Conservation (phyloP, 129 eudicot genomes). For the Flaveria sonorensis region DNA sequence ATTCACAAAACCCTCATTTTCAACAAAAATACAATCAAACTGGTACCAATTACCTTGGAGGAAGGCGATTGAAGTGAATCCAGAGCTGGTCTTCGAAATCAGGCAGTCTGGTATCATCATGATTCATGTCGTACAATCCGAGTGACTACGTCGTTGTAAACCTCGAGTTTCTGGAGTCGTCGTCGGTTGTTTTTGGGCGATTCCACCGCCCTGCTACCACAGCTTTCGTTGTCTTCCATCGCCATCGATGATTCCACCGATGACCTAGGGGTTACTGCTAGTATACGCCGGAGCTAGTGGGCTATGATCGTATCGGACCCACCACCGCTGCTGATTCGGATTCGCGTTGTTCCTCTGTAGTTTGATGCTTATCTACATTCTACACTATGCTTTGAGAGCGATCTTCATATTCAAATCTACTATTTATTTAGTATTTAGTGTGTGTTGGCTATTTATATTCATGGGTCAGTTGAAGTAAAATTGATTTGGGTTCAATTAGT, state of each 20-base stretch:
- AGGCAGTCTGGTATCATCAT: slow-evolving; percentile 41
- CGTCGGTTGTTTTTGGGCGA: slow-evolving; percentile 46
- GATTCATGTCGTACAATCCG: slow-evolving; percentile 61
- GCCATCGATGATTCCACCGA: slow-evolving; percentile 39
- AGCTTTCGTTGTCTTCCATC: slow-evolving; percentile 69
- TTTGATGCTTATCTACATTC: slow-evolving; percentile 35
- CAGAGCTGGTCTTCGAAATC: slow-evolving; percentile 73
- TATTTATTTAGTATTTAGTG: too few relatives aligned
- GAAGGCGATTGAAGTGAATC: slow-evolving; percentile 79
- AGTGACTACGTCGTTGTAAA: slow-evolving; percentile 51
- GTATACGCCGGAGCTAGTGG: background rate
- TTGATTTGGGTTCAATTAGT: too few relatives aligned
- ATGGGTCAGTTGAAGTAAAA: too few relatives aligned
- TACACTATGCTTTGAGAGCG: background rate
- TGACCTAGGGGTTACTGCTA: slow-evolving; percentile 1
- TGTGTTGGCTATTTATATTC: too few relatives aligned
- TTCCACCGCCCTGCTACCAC: slow-evolving; percentile 60
- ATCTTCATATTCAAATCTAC: too few relatives aligned
- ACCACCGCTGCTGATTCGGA: slow-evolving; percentile 33
- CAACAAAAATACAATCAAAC: background rate
- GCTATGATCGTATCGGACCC: background rate
- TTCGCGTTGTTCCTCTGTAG: slow-evolving; percentile 20
- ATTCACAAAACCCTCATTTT: background rate
- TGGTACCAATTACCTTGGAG: slow-evolving; percentile 46
- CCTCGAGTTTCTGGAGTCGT: slow-evolving; percentile 51